Evolutionary conservation across 2,329 filamentous ascomycete species (phyloP).

Genomic region (Verticillium klebahnii): DNA sequence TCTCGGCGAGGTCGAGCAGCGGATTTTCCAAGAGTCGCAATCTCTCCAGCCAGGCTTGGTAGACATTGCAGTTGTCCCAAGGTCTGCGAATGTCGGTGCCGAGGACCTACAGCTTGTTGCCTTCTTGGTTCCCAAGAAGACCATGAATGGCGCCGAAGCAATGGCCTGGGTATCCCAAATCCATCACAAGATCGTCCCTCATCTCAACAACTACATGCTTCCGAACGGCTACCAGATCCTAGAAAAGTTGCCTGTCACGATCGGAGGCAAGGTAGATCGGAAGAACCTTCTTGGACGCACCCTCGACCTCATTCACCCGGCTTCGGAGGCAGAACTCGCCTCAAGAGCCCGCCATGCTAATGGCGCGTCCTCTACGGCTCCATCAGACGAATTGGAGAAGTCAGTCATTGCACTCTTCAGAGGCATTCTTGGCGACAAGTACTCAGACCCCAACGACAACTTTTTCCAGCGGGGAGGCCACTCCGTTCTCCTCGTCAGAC

Average conservation of each 20-base stretch:
- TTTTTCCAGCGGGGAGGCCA: conserved; percentile 21
- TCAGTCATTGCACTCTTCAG: conserved; percentile 16
- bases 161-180: conserved; percentile 11
- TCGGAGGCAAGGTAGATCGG: conserved; percentile 19
- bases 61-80: conserved; percentile 16
- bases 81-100: conserved; percentile 7
- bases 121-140: conserved; percentile 15
- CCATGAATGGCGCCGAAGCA: conserved; percentile 10
- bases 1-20: conserved; percentile 30
- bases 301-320: conserved; percentile 14
- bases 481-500: conserved; percentile 18
- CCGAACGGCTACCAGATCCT: conserved; percentile 17
- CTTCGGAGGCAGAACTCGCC: conserved; percentile 1
- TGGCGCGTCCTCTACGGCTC: neutral
- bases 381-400: conserved; percentile 10
- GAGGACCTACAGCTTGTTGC: conserved; percentile 18
- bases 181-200: conserved; percentile 14
- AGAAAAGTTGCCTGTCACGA: conserved; percentile 14
- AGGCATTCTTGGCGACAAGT: conserved; percentile 9
- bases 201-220: conserved; percentile 21
- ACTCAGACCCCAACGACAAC: conserved; percentile 8
- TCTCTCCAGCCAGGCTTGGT: conserved; percentile 8
- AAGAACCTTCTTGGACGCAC: conserved; percentile 12
- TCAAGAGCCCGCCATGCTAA: no score
- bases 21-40: conserved; percentile 16